phyloP scores from a whole-genome alignment of 345 rosid species.

The Lepidium sativum region DNA sequence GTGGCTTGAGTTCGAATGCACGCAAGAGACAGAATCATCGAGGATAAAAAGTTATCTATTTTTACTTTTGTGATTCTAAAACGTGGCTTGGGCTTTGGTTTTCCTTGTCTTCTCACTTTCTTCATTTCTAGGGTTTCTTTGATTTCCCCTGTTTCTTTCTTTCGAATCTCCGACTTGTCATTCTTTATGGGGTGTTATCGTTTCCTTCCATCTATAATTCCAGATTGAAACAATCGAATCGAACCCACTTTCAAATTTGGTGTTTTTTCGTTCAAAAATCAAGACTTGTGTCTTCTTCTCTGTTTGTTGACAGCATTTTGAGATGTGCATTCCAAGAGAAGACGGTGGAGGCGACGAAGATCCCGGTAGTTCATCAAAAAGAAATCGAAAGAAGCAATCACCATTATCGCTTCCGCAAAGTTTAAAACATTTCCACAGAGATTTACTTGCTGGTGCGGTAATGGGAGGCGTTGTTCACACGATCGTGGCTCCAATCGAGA shows the following conservation, averaged over 20 bases:
- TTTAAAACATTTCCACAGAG: slow-evolving; percentile 56
- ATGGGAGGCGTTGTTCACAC: slow-evolving; percentile 96
- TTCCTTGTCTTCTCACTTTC: not conserved
- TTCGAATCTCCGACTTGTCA: not conserved
- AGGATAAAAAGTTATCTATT: not conserved
- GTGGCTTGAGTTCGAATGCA: slow-evolving; percentile 18
- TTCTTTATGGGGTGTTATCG: not conserved
- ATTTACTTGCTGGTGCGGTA: slow-evolving; percentile 85
- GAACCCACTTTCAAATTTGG: not conserved
- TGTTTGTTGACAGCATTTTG: not conserved
- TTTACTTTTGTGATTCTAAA: not conserved
- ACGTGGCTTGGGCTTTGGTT: slow-evolving; percentile 3
- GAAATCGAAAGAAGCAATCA: not conserved
- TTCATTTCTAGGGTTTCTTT: not conserved
- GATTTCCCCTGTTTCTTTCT: not conserved
- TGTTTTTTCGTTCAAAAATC: not conserved
- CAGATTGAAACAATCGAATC: not conserved
- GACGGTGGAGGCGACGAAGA: slow-evolving; percentile 32
- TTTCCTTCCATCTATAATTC: not conserved
- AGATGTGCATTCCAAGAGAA: slow-evolving; percentile 29
- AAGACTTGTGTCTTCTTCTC: not conserved
- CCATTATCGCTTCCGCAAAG: slow-evolving; percentile 7
- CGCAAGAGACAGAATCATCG: slow-evolving; percentile 2
- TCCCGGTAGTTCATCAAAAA: slow-evolving; percentile 17
- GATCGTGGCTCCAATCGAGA: slow-evolving; percentile 92